Evolutionary conservation across 2,329 filamentous ascomycete species (phyloP).

Genomic region (Ophioceras dolichostomum): DNA sequence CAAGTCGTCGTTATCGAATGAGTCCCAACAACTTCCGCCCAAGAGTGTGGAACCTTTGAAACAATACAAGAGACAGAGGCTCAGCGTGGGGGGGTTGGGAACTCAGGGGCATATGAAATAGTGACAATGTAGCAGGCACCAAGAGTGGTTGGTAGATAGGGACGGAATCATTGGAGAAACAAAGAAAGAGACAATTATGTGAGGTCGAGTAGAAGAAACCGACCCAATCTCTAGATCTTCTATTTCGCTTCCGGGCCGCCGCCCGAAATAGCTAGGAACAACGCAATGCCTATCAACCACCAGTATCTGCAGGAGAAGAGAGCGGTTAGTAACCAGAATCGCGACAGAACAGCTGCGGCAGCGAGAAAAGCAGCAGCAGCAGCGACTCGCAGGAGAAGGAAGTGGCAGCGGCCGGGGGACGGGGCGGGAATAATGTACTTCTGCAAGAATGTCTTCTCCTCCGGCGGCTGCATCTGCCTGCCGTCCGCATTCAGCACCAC

Average conservation of each 20-base stretch:
- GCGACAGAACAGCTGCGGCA: background rate
- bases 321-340: background rate
- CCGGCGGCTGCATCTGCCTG: constrained; percentile 36
- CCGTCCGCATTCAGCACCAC: constrained; percentile 49
- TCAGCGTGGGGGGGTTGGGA: too few species aligned
- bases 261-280: constrained; percentile 39
- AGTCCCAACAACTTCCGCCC: too few species aligned
- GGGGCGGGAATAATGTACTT: constrained; percentile 36
- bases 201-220: too few species aligned
- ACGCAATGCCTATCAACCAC: constrained; percentile 47
- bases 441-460: constrained; percentile 53
- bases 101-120: too few species aligned
- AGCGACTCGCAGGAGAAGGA: background rate
- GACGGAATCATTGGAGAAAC: too few species aligned
- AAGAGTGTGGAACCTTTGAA: too few species aligned
- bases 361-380: background rate
- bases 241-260: constrained; percentile 42
- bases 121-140: too few species aligned
- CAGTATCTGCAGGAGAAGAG: constrained; percentile 39
- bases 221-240: too few species aligned
- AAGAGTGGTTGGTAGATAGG: too few species aligned
- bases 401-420: background rate
- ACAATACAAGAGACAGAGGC: too few species aligned
- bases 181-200: too few species aligned
- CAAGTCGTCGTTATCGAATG: too few species aligned